These are phyloP conservation scores for Odonthalia washingtoniensis DNA, from an alignment of 31 red algal genomes.

Conservation along the genomic window DNA sequence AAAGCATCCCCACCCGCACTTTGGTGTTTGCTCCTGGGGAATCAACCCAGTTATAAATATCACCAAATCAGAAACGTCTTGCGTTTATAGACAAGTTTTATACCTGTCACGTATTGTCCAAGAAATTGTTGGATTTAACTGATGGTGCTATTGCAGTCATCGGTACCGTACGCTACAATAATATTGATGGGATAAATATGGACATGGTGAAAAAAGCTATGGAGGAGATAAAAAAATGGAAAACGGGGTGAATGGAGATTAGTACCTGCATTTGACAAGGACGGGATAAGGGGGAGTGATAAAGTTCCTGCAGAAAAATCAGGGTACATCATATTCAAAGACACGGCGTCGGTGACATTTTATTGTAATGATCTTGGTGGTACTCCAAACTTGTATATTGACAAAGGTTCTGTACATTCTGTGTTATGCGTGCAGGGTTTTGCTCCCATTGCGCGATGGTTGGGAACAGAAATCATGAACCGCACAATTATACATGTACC, in stretches of 20 bases:
- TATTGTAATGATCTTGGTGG: constrained; percentile 13
- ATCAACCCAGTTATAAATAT: constrained; percentile 3
- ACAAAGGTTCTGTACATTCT: neutral
- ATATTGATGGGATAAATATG: constrained; percentile 1
- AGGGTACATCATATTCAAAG: constrained; percentile 11
- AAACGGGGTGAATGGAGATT: neutral
- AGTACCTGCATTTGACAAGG: neutral
- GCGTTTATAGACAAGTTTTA: constrained; percentile 43
- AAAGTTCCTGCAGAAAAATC: neutral
- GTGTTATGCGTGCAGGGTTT: constrained; percentile 11
- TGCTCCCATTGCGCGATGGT: constrained; percentile 1
- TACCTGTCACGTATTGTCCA: neutral
- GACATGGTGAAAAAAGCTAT: neutral
- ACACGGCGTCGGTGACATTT: constrained; percentile 3
- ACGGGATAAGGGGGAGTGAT: neutral
- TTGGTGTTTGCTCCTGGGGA: constrained; percentile 2
- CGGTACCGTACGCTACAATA: neutral
- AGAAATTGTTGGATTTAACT: neutral
- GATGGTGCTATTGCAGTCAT: neutral
- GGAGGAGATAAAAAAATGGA: neutral
- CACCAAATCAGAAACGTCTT: neutral
- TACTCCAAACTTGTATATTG: constrained; percentile 1
- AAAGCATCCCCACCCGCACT: neutral
- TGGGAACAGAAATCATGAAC: neutral
- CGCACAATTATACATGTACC: constrained; percentile 6